These are phyloP conservation scores for Panicum hallii DNA, from an alignment of 202 grass and related monocot species.

Conservation along the genomic window DNA sequence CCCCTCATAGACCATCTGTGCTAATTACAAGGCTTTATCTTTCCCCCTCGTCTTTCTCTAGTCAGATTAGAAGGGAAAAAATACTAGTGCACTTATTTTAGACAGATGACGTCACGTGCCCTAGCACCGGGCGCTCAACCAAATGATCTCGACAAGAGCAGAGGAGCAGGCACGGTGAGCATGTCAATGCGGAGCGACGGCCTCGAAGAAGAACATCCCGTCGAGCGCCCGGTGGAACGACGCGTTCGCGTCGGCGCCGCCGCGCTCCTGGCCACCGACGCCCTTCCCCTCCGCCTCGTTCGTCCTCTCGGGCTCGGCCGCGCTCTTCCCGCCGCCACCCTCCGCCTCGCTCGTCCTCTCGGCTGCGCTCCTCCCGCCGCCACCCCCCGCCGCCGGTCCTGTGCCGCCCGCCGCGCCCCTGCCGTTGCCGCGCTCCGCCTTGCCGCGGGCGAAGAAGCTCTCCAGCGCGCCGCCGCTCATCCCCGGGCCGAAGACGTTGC, in stretches of 20 bases:
- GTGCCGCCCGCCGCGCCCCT: too few relatives aligned
- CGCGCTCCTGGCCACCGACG: neutral
- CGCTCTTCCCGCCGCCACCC: neutral
- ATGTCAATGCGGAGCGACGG: constrained; percentile 27
- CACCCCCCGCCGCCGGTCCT: neutral
- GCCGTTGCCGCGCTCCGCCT: neutral
- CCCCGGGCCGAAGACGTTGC: constrained; percentile 49
- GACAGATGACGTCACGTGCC: too few relatives aligned
- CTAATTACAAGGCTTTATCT: too few relatives aligned
- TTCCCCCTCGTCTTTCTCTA: too few relatives aligned
- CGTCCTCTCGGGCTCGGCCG: neutral
- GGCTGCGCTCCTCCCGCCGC: neutral
- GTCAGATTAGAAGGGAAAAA: too few relatives aligned
- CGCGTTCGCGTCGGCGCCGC: neutral
- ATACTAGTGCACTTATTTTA: too few relatives aligned
- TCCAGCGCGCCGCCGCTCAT: constrained; percentile 45
- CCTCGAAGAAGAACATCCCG: constrained; percentile 15
- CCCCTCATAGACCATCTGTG: too few relatives aligned
- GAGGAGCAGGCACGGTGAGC: neutral
- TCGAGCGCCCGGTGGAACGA: constrained; percentile 16
- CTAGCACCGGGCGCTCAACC: neutral
- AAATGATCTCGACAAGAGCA: neutral
- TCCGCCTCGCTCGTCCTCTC: neutral
- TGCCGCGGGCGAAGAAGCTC: neutral
- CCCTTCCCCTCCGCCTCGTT: neutral